Conservation (phyloP, 2,329 filamentous ascomycete genomes). For the Colletotrichum tabaci region DNA sequence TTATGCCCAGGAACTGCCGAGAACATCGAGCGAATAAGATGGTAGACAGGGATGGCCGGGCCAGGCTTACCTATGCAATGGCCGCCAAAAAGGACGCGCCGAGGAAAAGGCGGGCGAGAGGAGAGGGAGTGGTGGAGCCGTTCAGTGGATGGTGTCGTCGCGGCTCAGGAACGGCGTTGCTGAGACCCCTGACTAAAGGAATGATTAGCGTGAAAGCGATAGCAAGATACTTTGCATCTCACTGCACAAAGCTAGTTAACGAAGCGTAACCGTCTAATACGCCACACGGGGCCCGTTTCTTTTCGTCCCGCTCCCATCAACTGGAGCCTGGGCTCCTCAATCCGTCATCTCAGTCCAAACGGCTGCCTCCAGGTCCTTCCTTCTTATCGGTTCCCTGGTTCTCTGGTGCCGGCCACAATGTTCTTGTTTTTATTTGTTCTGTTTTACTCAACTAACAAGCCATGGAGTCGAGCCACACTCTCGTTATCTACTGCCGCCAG, state of each 20-base stretch:
- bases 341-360: conserved; percentile 23
- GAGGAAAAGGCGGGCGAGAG: conserved; percentile 9
- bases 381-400: not conserved
- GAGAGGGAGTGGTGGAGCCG: not conserved
- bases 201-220: conserved; percentile 23
- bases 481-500: not conserved
- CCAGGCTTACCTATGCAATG: conserved; percentile 1
- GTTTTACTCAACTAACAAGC: too few relatives aligned
- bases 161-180: conserved; percentile 37
- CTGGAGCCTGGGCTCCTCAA: conserved; percentile 15
- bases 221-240: conserved; percentile 3
- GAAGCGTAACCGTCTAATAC: conserved; percentile 17
- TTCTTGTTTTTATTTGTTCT: too few relatives aligned
- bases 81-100: conserved; percentile 31
- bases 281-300: conserved; percentile 28
- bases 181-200: conserved; percentile 36
- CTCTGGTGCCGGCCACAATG: too few relatives aligned
- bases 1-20: conserved; percentile 17
- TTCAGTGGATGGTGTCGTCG: conserved; percentile 16
- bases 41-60: conserved; percentile 17
- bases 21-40: conserved; percentile 1
- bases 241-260: too few relatives aligned
- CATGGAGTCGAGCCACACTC: too few relatives aligned
- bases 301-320: conserved; percentile 16
- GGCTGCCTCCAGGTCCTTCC: not conserved